Percentiles rank a stretch among this genome's conserved stretches.
Evolutionary conservation across 2,329 filamentous ascomycete species (phyloP).

Genomic region (Fusarium luffae): DNA sequence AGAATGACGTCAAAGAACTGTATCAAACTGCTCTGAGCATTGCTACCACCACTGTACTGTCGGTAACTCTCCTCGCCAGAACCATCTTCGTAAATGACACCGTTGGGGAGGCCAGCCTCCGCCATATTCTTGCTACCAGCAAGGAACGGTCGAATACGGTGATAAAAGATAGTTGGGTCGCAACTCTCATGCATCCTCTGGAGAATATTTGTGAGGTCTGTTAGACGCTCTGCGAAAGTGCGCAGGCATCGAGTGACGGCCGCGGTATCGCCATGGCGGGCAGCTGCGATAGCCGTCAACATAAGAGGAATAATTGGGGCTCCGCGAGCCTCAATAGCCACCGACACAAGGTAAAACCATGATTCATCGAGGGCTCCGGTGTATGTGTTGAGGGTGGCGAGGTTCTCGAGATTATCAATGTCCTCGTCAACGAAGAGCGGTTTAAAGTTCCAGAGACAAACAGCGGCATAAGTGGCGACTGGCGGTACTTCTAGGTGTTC

Average conservation of each 20-base stretch:
- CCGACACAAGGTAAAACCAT: constrained; percentile 97
- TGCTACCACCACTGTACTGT: constrained; percentile 93
- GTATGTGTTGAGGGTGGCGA: constrained; percentile 88
- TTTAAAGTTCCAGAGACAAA: constrained; percentile 97
- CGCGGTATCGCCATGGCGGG: constrained; percentile 73
- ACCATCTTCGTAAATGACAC: constrained; percentile 88
- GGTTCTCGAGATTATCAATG: constrained; percentile 85
- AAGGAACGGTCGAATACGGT: constrained; percentile 94
- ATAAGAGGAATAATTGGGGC: constrained; percentile 89
- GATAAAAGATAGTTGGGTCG: constrained; percentile 93
- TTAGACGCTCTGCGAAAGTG: constrained; percentile 85
- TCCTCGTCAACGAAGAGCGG: constrained; percentile 86
- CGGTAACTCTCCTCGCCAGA: constrained; percentile 75
- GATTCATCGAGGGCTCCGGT: constrained; percentile 96
- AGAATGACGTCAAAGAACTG: constrained; percentile 97
- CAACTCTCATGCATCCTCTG: constrained; percentile 95
- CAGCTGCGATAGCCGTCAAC: constrained; percentile 86
- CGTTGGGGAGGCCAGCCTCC: constrained; percentile 88
- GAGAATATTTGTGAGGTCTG: constrained; percentile 82
- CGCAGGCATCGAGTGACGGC: constrained; percentile 82
- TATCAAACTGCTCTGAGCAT: constrained; percentile 95
- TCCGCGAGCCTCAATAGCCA: constrained; percentile 93
- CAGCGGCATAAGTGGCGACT: constrained; percentile 91
- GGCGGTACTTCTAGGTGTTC: constrained; percentile 85
- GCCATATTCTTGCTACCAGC: constrained; percentile 98